A percentile compares a stretch with the other conserved stretches of the same genome.
Evolutionary conservation across 352 stramenopile species (phyloP).

Genomic region (Phytophthora syringae): DNA sequence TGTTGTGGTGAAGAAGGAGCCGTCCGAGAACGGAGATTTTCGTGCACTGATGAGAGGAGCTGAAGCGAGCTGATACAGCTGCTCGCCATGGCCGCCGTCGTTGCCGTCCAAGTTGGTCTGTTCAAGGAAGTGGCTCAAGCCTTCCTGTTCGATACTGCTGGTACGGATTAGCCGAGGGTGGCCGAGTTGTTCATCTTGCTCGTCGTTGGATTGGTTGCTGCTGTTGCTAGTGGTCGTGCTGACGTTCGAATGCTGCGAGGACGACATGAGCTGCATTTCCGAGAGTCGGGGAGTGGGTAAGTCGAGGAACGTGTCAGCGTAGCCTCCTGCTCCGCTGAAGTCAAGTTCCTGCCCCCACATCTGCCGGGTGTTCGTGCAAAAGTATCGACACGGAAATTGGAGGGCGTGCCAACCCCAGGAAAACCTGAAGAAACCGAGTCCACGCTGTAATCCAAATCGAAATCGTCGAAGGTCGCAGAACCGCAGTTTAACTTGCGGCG

Average conservation of each 20-base stretch:
- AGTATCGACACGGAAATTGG: slow-evolving; percentile 55
- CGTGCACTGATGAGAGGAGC: slow-evolving; percentile 12
- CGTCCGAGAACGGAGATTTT: slow-evolving; percentile 32
- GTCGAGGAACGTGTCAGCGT: slow-evolving; percentile 80
- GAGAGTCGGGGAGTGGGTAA: slow-evolving; percentile 68
- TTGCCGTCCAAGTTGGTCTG: slow-evolving; percentile 57
- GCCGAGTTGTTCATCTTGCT: slow-evolving; percentile 33
- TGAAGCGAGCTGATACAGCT: slow-evolving; percentile 38
- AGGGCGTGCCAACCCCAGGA: slow-evolving; percentile 71
- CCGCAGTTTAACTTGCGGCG: slow-evolving; percentile 70
- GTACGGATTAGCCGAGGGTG: slow-evolving; percentile 70
- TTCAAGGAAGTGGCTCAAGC: slow-evolving; percentile 76
- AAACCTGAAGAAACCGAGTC: slow-evolving; percentile 29
- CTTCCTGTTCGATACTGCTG: slow-evolving; percentile 79
- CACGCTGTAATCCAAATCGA: slow-evolving; percentile 41
- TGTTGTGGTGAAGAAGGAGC: slow-evolving; percentile 26
- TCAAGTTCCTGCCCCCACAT: slow-evolving; percentile 76
- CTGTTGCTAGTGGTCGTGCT: slow-evolving; percentile 20
- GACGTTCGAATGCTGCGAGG: slow-evolving; percentile 28
- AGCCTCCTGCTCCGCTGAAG: slow-evolving; percentile 38
- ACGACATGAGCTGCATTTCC: slow-evolving; percentile 44
- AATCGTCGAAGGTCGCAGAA: slow-evolving; percentile 65
- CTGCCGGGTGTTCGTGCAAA: slow-evolving; percentile 43
- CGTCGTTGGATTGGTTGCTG: slow-evolving; percentile 20
- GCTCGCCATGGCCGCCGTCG: slow-evolving; percentile 24